phyloP scores from a whole-genome alignment of 257 asterid genomes.

The Ballota nigra region DNA sequence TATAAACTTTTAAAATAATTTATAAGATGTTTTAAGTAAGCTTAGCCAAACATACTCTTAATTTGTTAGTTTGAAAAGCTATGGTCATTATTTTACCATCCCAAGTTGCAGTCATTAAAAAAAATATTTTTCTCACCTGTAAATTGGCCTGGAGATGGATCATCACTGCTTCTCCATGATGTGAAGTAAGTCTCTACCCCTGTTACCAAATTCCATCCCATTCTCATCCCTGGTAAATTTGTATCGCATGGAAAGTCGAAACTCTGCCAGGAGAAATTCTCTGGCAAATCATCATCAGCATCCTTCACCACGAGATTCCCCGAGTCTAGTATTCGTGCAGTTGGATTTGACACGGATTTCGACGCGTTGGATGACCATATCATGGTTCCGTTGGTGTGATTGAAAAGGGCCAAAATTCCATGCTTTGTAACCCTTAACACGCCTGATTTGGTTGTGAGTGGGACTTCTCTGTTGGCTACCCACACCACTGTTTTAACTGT shows the following conservation, averaged over 20 bases:
- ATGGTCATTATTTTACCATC: too few species aligned
- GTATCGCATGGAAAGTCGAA: not conserved
- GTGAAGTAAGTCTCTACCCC: not conserved
- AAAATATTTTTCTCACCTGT: too few species aligned
- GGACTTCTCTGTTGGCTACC: slow-evolving; percentile 1
- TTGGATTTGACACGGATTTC: not conserved
- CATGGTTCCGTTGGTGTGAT: not conserved
- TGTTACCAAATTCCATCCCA: not conserved
- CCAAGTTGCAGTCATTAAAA: too few species aligned
- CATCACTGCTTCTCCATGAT: slow-evolving; percentile 7
- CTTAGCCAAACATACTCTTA: too few species aligned
- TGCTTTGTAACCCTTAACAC: not conserved
- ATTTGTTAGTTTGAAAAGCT: too few species aligned
- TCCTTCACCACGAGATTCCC: not conserved
- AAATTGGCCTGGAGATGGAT: not conserved
- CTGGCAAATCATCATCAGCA: too few species aligned
- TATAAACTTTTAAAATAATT: too few species aligned
- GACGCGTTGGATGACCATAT: not conserved
- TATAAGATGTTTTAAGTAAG: too few species aligned
- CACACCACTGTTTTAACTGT: not conserved
- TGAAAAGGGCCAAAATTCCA: not conserved
- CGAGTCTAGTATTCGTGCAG: not conserved
- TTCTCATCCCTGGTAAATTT: not conserved
- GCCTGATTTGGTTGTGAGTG: not conserved
- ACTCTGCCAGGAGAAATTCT: not conserved